Evolutionary conservation across 352 stramenopile species (phyloP), one percentile per base, ranked within the genome.

Genomic region (Globisporangium paroecandrum): DNA sequence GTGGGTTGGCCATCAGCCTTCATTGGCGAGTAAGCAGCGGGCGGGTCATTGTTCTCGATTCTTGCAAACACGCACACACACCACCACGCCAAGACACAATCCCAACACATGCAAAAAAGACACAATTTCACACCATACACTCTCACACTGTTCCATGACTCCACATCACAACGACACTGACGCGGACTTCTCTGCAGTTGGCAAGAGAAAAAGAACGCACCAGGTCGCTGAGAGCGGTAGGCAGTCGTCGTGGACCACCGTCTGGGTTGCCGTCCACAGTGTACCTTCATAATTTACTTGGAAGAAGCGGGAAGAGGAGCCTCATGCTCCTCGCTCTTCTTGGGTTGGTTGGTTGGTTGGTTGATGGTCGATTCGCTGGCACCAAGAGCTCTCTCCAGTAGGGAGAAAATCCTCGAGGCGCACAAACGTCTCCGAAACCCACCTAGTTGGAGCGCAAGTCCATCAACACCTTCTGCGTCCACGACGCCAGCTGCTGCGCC

Each of bases 391-490:
- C 54, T 22, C 59, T 65, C 13, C 24, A 41, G 29, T 47, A 41
- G 54, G 54, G 54, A 59, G 27, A 43, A 18, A 29, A 43, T 18
- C 13, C 53, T 58, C 25, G 1, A 38, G 20, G 18, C 7, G 22
- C 43, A 34, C 54, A 34, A 13, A 41, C 54, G 53, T 34, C 54
- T 41, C 20, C 54, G 41, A 22, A 27, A 3, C 43, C 43, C 27
- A 46, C 24, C 36, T 86, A 85, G 66, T 87, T 85, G 15, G 73
- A 56, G 68, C 86, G 73, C 62, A 92, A 67, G 32, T 92, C 77
- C 81, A 83, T 80, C 53, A 89, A 76, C 64, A 94, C 73, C 75
- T 92, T 89, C 55, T 89, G 83, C 36, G 85, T 91, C 87, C 87
- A 94, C 38, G 73, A 65, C 25, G 85, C 87, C 32, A 94, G 68